A percentile compares a stretch with the other conserved stretches of the same genome.
These are phyloP conservation scores for Halophytophthora batemanensis DNA, from an alignment of 352 stramenopile species.

Conservation along the genomic window DNA sequence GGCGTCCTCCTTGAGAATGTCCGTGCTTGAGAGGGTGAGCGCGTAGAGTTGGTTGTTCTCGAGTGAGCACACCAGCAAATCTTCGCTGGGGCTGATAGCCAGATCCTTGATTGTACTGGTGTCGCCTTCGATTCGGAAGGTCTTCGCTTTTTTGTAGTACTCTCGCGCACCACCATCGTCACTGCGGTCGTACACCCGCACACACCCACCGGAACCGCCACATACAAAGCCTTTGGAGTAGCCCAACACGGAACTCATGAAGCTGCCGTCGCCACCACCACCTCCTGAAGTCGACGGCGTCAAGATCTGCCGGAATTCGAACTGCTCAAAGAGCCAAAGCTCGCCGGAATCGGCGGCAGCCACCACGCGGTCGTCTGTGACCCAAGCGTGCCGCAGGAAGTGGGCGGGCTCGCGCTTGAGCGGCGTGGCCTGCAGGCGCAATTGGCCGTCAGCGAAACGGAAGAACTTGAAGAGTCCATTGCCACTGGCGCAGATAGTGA, in stretches of 20 bases:
- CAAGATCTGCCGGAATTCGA: constrained; percentile 88
- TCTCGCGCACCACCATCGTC: constrained; percentile 71
- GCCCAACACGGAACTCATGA: constrained; percentile 78
- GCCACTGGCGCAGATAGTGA: constrained; percentile 85
- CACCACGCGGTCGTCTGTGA: constrained; percentile 90
- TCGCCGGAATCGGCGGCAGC: constrained; percentile 87
- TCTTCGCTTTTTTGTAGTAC: constrained; percentile 91
- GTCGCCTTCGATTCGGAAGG: constrained; percentile 85
- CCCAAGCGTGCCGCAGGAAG: constrained; percentile 90
- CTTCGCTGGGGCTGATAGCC: constrained; percentile 86
- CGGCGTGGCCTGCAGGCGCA: constrained; percentile 65
- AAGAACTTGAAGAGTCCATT: constrained; percentile 90
- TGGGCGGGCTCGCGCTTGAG: constrained; percentile 79
- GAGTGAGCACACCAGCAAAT: constrained; percentile 86
- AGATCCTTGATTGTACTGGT: constrained; percentile 77
- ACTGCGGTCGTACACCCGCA: constrained; percentile 83
- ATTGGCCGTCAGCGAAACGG: constrained; percentile 77
- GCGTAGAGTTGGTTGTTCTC: constrained; percentile 90
- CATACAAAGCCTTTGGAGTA: constrained; percentile 91
- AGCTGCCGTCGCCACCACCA: constrained; percentile 70
- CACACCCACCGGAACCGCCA: constrained; percentile 64
- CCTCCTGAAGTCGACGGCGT: constrained; percentile 39
- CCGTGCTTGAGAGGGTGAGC: constrained; percentile 87
- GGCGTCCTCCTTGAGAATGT: constrained; percentile 92
- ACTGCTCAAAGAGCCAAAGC: constrained; percentile 91